Conservation (phyloP, 2,329 filamentous ascomycete genomes). For the Plenodomus tracheiphilus region DNA sequence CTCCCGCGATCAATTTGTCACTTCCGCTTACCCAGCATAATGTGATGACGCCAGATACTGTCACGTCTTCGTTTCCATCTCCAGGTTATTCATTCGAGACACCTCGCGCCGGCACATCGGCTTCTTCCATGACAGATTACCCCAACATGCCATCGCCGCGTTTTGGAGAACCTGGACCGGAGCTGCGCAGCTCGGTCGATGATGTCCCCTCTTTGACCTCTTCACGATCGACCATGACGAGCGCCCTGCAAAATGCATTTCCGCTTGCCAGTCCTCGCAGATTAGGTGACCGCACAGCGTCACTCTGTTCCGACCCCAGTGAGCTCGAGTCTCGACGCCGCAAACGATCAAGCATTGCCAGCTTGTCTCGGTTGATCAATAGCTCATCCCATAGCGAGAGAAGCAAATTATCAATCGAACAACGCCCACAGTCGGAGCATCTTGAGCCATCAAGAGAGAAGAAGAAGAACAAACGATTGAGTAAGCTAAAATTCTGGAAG, state of each 20-base stretch:
- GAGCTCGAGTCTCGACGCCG: constrained; percentile 59
- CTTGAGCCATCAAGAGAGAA: constrained; percentile 63
- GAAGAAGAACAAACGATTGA: constrained; percentile 71
- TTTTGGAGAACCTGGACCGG: constrained; percentile 73
- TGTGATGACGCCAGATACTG: constrained; percentile 68
- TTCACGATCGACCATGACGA: constrained; percentile 75
- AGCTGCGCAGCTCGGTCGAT: constrained; percentile 70
- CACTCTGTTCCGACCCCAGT: constrained; percentile 47
- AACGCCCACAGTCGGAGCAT: constrained; percentile 52
- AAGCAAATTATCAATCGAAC: constrained; percentile 74
- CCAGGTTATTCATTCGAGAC: constrained; percentile 69
- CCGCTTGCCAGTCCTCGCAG: constrained; percentile 48
- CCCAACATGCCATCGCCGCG: constrained; percentile 71
- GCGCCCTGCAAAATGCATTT: constrained; percentile 64
- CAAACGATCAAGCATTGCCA: constrained; percentile 75
- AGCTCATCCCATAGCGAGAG: constrained; percentile 67
- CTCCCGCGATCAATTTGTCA: constrained; percentile 43
- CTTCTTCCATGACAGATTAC: constrained; percentile 73
- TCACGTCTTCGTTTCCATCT: constrained; percentile 63
- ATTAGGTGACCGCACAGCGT: constrained; percentile 45
- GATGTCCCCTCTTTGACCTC: constrained; percentile 76
- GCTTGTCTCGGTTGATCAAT: constrained; percentile 75
- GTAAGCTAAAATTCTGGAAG: constrained; percentile 80
- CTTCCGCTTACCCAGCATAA: constrained; percentile 49
- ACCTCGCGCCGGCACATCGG: constrained; percentile 73